Conservation (phyloP, 1,139 yeast species). For the Diutina mesorugosa region DNA sequence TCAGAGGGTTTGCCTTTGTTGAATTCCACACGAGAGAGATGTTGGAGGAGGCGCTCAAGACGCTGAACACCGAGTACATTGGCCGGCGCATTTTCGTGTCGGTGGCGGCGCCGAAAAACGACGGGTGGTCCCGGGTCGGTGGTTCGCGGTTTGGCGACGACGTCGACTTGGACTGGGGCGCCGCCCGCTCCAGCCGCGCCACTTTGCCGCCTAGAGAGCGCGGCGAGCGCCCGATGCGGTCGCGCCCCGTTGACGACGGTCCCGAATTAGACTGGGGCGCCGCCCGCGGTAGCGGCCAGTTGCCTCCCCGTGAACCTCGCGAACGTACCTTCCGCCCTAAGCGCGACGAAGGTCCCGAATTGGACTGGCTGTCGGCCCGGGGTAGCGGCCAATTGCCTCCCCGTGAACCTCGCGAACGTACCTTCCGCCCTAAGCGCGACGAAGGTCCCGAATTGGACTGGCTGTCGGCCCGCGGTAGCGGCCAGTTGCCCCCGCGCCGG, state of each 20-base stretch:
- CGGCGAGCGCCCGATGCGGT: conserved; percentile 14
- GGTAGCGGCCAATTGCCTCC: conserved; percentile 4
- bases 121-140: conserved; percentile 34
- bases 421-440: conserved; percentile 1
- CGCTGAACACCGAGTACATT: conserved; percentile 49
- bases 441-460: conserved; percentile 8
- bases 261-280: conserved; percentile 9
- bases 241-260: conserved; percentile 10
- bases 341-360: conserved; percentile 4
- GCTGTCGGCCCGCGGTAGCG: conserved; percentile 4
- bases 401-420: conserved; percentile 15
- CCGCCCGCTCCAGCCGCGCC: conserved; percentile 28
- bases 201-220: conserved; percentile 26
- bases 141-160: conserved; percentile 13
- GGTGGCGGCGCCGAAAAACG: conserved; percentile 81
- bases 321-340: conserved; percentile 8
- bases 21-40: conserved; percentile 57
- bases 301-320: conserved; percentile 14
- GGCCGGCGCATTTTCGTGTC: conserved; percentile 74
- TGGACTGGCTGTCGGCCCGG: conserved; percentile 8
- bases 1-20: conserved; percentile 81
- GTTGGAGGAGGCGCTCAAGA: conserved; percentile 57
- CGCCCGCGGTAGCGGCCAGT: conserved; percentile 10
- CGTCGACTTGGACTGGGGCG: conserved; percentile 48
- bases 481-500: not conserved